These are phyloP conservation scores for Auxenochlorella protothecoides DNA, from an alignment of 139 green algal genomes.

Conservation along the genomic window DNA sequence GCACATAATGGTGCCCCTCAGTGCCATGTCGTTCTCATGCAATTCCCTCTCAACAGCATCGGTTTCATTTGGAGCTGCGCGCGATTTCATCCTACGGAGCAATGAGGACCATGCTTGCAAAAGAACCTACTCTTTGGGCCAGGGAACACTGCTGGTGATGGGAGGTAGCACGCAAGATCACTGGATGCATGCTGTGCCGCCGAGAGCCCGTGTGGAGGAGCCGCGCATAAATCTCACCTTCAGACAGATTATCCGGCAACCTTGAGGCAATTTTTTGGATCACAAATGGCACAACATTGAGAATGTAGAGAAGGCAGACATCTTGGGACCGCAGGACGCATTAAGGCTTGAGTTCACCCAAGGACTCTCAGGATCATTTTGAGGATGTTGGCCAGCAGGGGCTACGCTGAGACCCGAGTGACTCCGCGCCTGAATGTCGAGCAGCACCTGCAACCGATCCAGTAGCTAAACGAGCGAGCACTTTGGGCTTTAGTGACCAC, in stretches of 20 bases:
- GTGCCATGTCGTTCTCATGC: neutral
- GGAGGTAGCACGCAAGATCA: conserved; percentile 28
- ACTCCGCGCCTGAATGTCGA: no score
- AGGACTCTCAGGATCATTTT: no score
- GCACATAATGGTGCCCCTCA: conserved; percentile 9
- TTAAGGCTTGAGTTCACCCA: no score
- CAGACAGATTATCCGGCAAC: conserved; percentile 14
- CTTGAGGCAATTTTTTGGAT: no score
- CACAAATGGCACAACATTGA: no score
- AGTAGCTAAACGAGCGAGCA: no score
- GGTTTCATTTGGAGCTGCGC: conserved; percentile 38
- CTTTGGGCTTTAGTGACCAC: no score
- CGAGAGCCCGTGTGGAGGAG: conserved; percentile 5
- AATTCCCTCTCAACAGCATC: conserved; percentile 11
- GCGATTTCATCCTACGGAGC: conserved; percentile 43
- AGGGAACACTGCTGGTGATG: conserved; percentile 39
- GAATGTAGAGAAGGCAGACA: no score
- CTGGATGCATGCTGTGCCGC: conserved; percentile 44
- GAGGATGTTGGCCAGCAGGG: no score
- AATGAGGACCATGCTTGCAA: conserved; percentile 23
- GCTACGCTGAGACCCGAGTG: no score
- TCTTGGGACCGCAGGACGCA: no score
- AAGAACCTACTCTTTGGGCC: conserved; percentile 10
- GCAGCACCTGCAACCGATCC: no score
- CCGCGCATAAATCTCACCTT: conserved; percentile 48